Evolutionary conservation across 495 filamentous ascomycete genomes (phyloP).

Genomic region (Ascobolus immersus): DNA sequence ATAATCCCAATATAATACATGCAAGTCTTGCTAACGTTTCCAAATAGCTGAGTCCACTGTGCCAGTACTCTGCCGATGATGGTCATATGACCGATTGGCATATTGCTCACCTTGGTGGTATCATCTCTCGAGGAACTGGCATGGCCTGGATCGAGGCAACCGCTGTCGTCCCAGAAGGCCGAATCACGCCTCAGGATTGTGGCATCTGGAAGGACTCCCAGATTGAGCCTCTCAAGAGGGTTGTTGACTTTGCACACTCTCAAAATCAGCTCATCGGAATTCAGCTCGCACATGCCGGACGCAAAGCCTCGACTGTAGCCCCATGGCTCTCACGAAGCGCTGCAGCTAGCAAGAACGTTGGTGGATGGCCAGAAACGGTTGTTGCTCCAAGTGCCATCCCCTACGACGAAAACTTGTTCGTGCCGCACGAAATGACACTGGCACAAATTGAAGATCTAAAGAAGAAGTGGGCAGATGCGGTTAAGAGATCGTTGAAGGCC

Average conservation of each 20-base stretch:
- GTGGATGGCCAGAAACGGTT: constrained; percentile 46
- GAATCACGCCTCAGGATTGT: constrained; percentile 46
- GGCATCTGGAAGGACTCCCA: constrained; percentile 57
- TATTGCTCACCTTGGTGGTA: constrained; percentile 24
- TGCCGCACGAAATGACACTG: constrained; percentile 31
- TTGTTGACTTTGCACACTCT: constrained; percentile 44
- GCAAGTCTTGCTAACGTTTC: not conserved
- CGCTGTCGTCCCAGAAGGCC: constrained; percentile 40
- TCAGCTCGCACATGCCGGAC: constrained; percentile 51
- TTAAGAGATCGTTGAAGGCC: constrained; percentile 33
- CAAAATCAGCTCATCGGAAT: constrained; percentile 47
- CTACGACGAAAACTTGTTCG: constrained; percentile 22
- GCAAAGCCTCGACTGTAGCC: constrained; percentile 44
- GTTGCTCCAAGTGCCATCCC: constrained; percentile 19
- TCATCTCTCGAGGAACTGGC: constrained; percentile 41
- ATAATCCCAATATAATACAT: not conserved
- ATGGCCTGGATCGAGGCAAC: constrained; percentile 50
- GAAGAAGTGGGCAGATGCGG: constrained; percentile 31
- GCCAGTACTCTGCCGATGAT: constrained; percentile 45
- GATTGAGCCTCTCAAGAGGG: constrained; percentile 31
- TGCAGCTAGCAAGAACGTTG: constrained; percentile 28
- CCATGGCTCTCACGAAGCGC: constrained; percentile 32
- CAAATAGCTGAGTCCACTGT: constrained; percentile 26
- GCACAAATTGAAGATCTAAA: constrained; percentile 39
- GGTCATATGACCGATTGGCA: constrained; percentile 33